These are phyloP conservation scores for Gliomastix tumulicola DNA, from an alignment of 2,329 filamentous ascomycete species.

Conservation along the genomic window DNA sequence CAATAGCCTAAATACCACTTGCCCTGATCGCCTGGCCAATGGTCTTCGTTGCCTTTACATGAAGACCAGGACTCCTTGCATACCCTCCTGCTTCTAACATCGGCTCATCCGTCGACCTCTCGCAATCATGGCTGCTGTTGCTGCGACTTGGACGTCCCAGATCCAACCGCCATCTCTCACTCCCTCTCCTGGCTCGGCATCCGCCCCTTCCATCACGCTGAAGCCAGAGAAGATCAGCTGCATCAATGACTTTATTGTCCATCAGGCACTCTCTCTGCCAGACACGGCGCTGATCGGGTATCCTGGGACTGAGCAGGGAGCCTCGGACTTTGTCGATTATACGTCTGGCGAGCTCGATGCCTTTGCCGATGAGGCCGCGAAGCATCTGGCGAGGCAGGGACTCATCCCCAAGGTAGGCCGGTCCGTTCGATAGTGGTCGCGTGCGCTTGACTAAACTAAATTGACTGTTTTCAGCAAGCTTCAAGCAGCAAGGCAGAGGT, in stretches of 20 bases:
- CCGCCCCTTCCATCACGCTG: too few relatives aligned
- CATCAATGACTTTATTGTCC: constrained; percentile 13
- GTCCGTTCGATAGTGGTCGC: too few relatives aligned
- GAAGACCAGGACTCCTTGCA: too few relatives aligned
- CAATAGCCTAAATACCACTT: too few relatives aligned
- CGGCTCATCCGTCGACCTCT: too few relatives aligned
- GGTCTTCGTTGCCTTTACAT: too few relatives aligned
- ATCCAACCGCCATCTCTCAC: too few relatives aligned
- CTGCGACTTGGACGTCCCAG: too few relatives aligned
- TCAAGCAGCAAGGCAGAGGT: constrained; percentile 17
- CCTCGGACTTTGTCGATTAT: constrained; percentile 12
- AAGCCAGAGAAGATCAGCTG: constrained; percentile 8
- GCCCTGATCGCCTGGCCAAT: too few relatives aligned
- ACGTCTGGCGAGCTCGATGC: constrained; percentile 13
- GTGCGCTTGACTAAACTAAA: constrained; percentile 1
- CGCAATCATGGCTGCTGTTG: too few relatives aligned
- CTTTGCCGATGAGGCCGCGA: constrained; percentile 13
- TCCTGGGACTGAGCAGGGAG: constrained; percentile 9
- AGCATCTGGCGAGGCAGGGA: constrained; percentile 5
- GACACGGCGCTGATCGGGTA: constrained; percentile 13
- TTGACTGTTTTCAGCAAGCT: constrained; percentile 3
- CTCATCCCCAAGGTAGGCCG: constrained; percentile 7
- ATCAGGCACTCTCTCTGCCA: constrained; percentile 11
- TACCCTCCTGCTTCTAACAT: too few relatives aligned
- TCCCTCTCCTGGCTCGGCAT: too few relatives aligned